A percentile compares a stretch with the other conserved stretches of the same genome.
phyloP scores from a whole-genome alignment of 1,284 basidiomycete genomes.

The Stygiomarasmius scandens region DNA sequence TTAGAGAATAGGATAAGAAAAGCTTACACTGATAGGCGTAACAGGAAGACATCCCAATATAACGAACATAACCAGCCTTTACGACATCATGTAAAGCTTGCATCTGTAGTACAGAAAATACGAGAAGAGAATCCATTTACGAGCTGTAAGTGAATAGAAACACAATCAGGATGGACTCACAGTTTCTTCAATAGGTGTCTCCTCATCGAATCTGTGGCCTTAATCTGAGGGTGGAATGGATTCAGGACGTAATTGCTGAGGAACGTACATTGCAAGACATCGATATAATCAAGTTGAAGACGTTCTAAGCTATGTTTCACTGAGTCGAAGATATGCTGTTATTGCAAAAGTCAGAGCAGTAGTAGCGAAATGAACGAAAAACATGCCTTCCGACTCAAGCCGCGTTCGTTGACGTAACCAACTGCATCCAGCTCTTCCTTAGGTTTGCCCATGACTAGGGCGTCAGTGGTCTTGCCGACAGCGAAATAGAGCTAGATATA shows the following conservation, averaged over 20 bases:
- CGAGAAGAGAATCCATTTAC: too few relatives aligned
- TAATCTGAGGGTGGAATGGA: neutral
- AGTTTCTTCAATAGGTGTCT: slow-evolving; percentile 49
- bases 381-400: slow-evolving; percentile 51
- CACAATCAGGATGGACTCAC: too few relatives aligned
- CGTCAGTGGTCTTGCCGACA: too few relatives aligned
- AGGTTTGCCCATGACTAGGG: too few relatives aligned
- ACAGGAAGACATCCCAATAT: slow-evolving; percentile 65
- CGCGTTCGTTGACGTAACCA: slow-evolving; percentile 64
- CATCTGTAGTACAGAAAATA: too few relatives aligned
- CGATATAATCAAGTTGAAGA: too few relatives aligned
- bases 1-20: neutral
- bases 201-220: slow-evolving; percentile 63
- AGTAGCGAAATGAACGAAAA: too few relatives aligned
- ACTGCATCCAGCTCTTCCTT: slow-evolving; percentile 1
- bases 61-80: too few relatives aligned
- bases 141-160: too few relatives aligned
- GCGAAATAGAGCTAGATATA: slow-evolving; percentile 3
- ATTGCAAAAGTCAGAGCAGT: too few relatives aligned
- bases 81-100: slow-evolving; percentile 73
- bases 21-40: slow-evolving; percentile 46
- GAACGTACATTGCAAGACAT: slow-evolving; percentile 43
- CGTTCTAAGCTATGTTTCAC: slow-evolving; percentile 68
- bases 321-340: slow-evolving; percentile 73
- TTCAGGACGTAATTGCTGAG: neutral